phyloP scores from a whole-genome alignment of 2,329 filamentous ascomycete genomes.

The Ophiostoma ips region DNA sequence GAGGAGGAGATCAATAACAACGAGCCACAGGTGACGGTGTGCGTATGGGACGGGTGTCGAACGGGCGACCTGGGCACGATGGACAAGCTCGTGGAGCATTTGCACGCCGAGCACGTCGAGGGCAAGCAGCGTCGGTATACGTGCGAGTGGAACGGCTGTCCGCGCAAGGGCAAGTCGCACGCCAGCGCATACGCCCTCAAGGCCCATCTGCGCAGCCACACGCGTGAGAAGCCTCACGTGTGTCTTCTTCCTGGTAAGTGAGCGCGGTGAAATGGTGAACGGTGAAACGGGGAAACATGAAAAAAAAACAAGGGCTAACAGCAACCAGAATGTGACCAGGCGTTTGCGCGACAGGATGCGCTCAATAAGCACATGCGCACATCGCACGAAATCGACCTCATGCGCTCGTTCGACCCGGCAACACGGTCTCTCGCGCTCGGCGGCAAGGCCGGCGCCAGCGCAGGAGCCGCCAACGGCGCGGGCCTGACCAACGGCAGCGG shows the following conservation, averaged over 20 bases:
- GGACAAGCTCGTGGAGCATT: slow-evolving; percentile 68
- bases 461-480: background rate
- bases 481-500: background rate
- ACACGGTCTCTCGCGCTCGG: slow-evolving; percentile 50
- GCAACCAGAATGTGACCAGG: slow-evolving; percentile 83
- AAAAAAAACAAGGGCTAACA: slow-evolving; percentile 12
- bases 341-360: slow-evolving; percentile 90
- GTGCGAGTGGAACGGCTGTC: slow-evolving; percentile 93
- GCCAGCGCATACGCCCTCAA: slow-evolving; percentile 92
- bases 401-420: slow-evolving; percentile 65
- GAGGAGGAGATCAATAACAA: slow-evolving; percentile 67
- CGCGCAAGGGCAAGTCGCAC: slow-evolving; percentile 76
- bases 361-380: slow-evolving; percentile 97
- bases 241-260: slow-evolving; percentile 79
- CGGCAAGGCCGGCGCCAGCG: slow-evolving; percentile 11
- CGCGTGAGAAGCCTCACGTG: slow-evolving; percentile 95
- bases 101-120: slow-evolving; percentile 89
- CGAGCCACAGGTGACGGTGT: slow-evolving; percentile 64
- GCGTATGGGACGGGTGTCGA: slow-evolving; percentile 63
- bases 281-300: too few relatives aligned
- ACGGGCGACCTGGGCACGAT: slow-evolving; percentile 63
- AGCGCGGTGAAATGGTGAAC: too few relatives aligned
- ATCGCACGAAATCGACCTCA: slow-evolving; percentile 89
- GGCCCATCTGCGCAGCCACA: slow-evolving; percentile 96
- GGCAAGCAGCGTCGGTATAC: slow-evolving; percentile 90